Percentiles rank a stretch among this genome's conserved stretches.
phyloP scores from a whole-genome alignment of 805 yeast species.

The Tetrapisispora phaffii region DNA sequence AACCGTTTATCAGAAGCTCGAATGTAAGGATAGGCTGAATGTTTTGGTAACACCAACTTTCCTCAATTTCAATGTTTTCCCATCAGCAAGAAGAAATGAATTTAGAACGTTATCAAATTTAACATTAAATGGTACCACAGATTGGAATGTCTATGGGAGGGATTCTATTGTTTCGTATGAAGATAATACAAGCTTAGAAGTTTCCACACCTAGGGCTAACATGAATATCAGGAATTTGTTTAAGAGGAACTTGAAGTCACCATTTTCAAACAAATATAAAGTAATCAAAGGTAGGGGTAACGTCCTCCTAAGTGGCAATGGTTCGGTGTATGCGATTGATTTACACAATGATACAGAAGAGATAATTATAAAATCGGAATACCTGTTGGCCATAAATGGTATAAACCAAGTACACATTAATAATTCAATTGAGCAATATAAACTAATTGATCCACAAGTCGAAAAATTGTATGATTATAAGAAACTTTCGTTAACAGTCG shows the following conservation, averaged over 20 bases:
- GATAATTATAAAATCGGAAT: constrained; percentile 22
- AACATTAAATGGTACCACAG: constrained; percentile 17
- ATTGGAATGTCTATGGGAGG: constrained; percentile 26
- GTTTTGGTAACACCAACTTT: constrained; percentile 22
- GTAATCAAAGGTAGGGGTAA: constrained; percentile 27
- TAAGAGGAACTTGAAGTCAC: background rate
- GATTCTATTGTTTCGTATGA: constrained; percentile 25
- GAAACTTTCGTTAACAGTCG: background rate
- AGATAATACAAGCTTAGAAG: constrained; percentile 19
- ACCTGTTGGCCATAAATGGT: constrained; percentile 26
- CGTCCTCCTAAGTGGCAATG: constrained; percentile 21
- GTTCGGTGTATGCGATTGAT: constrained; percentile 24
- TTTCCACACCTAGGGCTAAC: constrained; percentile 3
- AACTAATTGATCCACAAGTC: background rate
- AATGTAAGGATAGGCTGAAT: constrained; percentile 12
- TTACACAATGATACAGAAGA: constrained; percentile 18
- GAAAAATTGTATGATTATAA: background rate
- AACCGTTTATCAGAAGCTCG: constrained; percentile 14
- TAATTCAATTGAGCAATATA: constrained; percentile 8
- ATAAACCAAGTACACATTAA: constrained; percentile 21
- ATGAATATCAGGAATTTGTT: background rate
- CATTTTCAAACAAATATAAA: constrained; percentile 15
- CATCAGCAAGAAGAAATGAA: background rate
- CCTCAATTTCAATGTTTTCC: background rate
- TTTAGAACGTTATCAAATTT: constrained; percentile 8